phyloP scores from a whole-genome alignment of 1,139 yeast species.

The Magnusiomyces paraingens region DNA sequence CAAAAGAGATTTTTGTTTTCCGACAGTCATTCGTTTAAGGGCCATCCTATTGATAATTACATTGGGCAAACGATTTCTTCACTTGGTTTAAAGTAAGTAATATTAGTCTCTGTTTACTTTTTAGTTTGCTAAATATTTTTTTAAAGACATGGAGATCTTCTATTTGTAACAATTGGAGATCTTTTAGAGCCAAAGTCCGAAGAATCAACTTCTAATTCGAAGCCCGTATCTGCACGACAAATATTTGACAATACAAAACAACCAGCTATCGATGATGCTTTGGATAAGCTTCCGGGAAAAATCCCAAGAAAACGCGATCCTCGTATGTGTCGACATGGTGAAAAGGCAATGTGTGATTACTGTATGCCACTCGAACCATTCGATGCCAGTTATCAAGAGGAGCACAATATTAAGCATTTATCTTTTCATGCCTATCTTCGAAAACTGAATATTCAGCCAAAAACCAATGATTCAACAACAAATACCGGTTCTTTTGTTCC shows the following conservation, averaged over 20 bases:
- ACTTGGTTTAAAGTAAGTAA: slow-evolving; percentile 43
- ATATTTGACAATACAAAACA: slow-evolving; percentile 28
- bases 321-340: slow-evolving; percentile 76
- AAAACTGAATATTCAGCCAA: slow-evolving; percentile 62
- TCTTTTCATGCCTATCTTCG: slow-evolving; percentile 81
- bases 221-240: slow-evolving; percentile 17
- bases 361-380: slow-evolving; percentile 96
- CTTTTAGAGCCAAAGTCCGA: slow-evolving; percentile 1
- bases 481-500: slow-evolving; percentile 67
- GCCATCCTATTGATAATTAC: slow-evolving; percentile 41
- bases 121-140: slow-evolving; percentile 3
- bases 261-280: slow-evolving; percentile 56
- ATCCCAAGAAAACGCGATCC: slow-evolving; percentile 56
- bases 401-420: slow-evolving; percentile 75
- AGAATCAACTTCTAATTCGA: slow-evolving; percentile 9
- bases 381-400: slow-evolving; percentile 71
- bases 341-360: slow-evolving; percentile 95
- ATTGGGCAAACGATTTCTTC: slow-evolving; percentile 43
- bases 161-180: slow-evolving; percentile 49
- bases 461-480: slow-evolving; percentile 38
- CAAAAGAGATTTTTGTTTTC: slow-evolving; percentile 10
- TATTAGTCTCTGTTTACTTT: not conserved
- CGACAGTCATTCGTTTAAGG: slow-evolving; percentile 43
- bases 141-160: slow-evolving; percentile 69
- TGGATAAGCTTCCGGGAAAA: slow-evolving; percentile 66